These are phyloP conservation scores for Xerocomus potaroensis DNA, from an alignment of 768 basidiomycete species.

Conservation along the genomic window DNA sequence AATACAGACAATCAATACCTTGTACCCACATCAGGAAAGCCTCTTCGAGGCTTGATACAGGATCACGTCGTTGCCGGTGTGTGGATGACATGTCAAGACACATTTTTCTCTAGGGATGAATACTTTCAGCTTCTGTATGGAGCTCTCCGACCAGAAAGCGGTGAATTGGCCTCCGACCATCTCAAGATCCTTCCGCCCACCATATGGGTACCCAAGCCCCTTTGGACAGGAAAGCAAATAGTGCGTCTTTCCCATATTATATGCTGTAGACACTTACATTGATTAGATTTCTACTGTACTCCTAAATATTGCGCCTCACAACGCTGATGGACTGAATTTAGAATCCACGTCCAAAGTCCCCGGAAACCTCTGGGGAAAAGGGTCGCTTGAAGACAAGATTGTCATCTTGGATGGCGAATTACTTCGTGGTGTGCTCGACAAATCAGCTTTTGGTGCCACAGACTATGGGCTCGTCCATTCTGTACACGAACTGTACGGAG, in stretches of 20 bases:
- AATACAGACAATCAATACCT: slow-evolving; percentile 99
- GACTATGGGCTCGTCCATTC: slow-evolving; percentile 97
- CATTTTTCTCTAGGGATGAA: slow-evolving; percentile 93
- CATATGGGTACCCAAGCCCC: slow-evolving; percentile 83
- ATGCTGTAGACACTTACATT: slow-evolving; percentile 1
- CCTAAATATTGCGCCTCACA: slow-evolving; percentile 81
- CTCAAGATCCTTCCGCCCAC: slow-evolving; percentile 84
- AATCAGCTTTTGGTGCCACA: slow-evolving; percentile 94
- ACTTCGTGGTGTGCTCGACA: slow-evolving; percentile 91
- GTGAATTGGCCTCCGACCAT: slow-evolving; percentile 48
- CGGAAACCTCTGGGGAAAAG: slow-evolving; percentile 76
- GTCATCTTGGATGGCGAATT: slow-evolving; percentile 91
- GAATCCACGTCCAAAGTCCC: slow-evolving; percentile 87
- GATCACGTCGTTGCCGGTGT: slow-evolving; percentile 98
- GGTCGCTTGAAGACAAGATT: slow-evolving; percentile 80
- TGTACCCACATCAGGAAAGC: slow-evolving; percentile 98
- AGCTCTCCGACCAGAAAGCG: slow-evolving; percentile 85
- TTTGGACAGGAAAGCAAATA: slow-evolving; percentile 99
- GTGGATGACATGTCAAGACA: slow-evolving; percentile 97
- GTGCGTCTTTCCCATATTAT: slow-evolving; percentile 42
- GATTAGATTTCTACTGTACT: slow-evolving; percentile 88
- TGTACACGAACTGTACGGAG: slow-evolving; percentile 91
- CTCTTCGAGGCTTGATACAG: slow-evolving; percentile 95
- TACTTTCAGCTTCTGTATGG: slow-evolving; percentile 97
- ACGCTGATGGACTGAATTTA: slow-evolving; percentile 78